Evolutionary conservation across 73 alveolate genomes (phyloP).

Genomic region (Uronychia setigera): DNA sequence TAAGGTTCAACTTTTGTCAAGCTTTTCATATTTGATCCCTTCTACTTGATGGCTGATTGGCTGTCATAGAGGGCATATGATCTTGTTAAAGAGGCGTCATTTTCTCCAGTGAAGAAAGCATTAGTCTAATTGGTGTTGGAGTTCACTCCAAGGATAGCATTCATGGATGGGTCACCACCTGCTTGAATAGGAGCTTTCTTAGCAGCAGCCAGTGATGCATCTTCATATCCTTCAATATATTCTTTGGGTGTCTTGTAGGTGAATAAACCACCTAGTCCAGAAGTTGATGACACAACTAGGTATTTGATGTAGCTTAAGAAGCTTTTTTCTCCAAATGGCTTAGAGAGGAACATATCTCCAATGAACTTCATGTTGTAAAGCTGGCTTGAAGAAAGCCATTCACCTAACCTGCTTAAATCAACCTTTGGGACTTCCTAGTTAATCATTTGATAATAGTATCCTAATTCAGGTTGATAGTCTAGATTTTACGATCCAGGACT

Average conservation of each 20-base stretch:
- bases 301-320: slow-evolving; percentile 16
- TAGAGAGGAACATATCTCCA: slow-evolving; percentile 18
- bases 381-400: neutral
- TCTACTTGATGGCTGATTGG: neutral
- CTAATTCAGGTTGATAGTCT: neutral
- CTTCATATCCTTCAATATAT: slow-evolving; percentile 46
- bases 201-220: slow-evolving; percentile 18
- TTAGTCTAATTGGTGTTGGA: slow-evolving; percentile 21
- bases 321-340: neutral
- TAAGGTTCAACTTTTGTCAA: neutral
- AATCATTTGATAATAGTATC: neutral
- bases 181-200: slow-evolving; percentile 26
- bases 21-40: neutral
- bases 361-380: slow-evolving; percentile 35
- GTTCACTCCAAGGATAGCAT: slow-evolving; percentile 35
- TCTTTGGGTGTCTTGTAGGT: slow-evolving; percentile 37
- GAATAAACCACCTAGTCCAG: slow-evolving; percentile 41
- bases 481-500: neutral
- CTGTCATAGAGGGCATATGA: slow-evolving; percentile 5
- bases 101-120: slow-evolving; percentile 46
- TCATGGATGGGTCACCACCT: slow-evolving; percentile 56
- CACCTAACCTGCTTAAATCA: neutral
- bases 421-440: neutral
- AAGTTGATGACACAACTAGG: slow-evolving; percentile 1
- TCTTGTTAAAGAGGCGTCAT: slow-evolving; percentile 16